Conservation (phyloP, 371 early-diverging fungal species). For the Mucor irregularis region DNA sequence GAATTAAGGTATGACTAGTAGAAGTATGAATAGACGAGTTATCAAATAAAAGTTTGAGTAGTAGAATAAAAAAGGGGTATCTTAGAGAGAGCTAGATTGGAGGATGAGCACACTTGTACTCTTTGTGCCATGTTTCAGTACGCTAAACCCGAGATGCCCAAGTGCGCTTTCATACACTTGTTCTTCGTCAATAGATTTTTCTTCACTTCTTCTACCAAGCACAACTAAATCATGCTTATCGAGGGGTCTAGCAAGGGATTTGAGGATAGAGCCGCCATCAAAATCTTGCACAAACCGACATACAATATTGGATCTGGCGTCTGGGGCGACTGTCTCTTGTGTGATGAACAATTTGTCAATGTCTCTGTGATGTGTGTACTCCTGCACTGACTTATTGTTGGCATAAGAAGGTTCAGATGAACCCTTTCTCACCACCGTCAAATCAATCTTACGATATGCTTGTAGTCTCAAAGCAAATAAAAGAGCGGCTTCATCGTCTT, state of each 20-base stretch:
- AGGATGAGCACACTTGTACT: slow-evolving; percentile 10
- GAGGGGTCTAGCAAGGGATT: slow-evolving; percentile 5
- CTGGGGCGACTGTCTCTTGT: neutral
- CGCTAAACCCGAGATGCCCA: slow-evolving; percentile 1
- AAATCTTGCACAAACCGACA: neutral
- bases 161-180: slow-evolving; percentile 2
- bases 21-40: no score
- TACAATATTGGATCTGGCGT: neutral
- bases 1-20: no score
- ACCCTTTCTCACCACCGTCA: slow-evolving; percentile 3
- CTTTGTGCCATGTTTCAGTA: slow-evolving; percentile 2
- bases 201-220: neutral
- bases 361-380: neutral
- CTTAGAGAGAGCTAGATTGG: neutral
- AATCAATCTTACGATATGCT: slow-evolving; percentile 1
- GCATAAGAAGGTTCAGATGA: neutral
- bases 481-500: slow-evolving; percentile 25
- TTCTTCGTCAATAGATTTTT: neutral
- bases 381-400: neutral
- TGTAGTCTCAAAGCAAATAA: slow-evolving; percentile 38
- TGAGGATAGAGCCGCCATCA: neutral
- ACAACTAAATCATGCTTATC: slow-evolving; percentile 14
- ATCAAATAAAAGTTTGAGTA: neutral
- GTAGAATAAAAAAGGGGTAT: neutral
- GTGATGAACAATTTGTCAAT: neutral